Evolutionary conservation across 1,139 yeast genomes (phyloP), one percentile per base, ranked within the genome.

Genomic region (Meyerozyma sp.): DNA sequence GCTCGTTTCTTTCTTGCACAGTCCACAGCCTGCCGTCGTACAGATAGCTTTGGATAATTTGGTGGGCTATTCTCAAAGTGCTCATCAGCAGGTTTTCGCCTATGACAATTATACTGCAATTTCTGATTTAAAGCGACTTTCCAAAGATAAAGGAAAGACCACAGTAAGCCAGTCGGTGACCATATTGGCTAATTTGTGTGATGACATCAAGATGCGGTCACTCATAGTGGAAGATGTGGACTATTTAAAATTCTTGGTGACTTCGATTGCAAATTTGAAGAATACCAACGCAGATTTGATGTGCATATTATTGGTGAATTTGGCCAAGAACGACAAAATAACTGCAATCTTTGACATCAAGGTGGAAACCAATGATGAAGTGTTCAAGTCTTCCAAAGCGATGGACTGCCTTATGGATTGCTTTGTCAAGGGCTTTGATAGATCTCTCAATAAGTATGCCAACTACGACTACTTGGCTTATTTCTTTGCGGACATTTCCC

Each of bases 351-450:
- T 89, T 45, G 76, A 77, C 10, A 64, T 81, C 48, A 63, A 61
- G 10, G 54, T 79, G 28, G 66, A 62, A 16, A 64, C 58, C 6
- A 62, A 62, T 38, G 51, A 53, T 40, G 57, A 66, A 40, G 58
- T 75, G 4, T 84, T 83, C 66, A 73, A 73, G 52, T 82, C 91
- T 45, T 57, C 57, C 9, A 72, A 69, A 35, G 81, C 81, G n/a
- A 74, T 89, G 65, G 95, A 88, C 58, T 85, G 94, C 62, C 70
- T 91, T 39, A 79, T 90, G 82, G 96, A 89, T 65, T 82, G 94
- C 58, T 91, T 90, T 62, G 96, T 90, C 40, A 86, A 86, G 58
- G 96, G 96, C 5, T 71, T 77, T 41, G 91, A 85, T 52, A 73
- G 90, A 59, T 65, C 79, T 13, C 70, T 88, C 46, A 90, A 88